These are phyloP conservation scores for Aaosphaeria pasadenensis DNA, from an alignment of 2,329 filamentous ascomycete species.

Conservation along the genomic window DNA sequence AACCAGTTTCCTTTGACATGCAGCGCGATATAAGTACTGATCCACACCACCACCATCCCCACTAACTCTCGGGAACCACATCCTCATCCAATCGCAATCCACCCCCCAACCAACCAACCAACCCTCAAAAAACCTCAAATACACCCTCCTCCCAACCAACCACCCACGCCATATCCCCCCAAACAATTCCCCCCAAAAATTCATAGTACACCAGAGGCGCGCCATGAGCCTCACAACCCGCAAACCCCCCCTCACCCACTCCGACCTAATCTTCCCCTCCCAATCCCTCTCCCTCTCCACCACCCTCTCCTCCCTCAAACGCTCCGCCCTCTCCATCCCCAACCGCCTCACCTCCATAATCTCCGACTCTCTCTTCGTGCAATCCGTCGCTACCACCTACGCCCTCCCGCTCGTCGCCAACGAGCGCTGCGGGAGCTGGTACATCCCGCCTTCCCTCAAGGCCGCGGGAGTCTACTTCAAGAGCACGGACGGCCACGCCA, in stretches of 20 bases:
- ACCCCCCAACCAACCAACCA: no score
- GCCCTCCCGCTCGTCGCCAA: conserved; percentile 78
- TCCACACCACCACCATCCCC: no score
- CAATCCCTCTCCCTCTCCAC: conserved; percentile 64
- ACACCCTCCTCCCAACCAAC: no score
- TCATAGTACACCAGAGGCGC: no score
- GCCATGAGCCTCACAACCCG: no score
- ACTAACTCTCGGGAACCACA: no score
- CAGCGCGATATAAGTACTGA: no score
- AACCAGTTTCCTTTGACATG: no score
- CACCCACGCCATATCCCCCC: no score
- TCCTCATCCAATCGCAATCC: no score
- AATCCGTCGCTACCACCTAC: conserved; percentile 55
- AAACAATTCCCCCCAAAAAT: no score
- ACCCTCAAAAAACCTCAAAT: no score
- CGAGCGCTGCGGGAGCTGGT: conserved; percentile 95
- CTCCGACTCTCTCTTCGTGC: conserved; percentile 73
- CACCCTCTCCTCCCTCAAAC: conserved; percentile 68
- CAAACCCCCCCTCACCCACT: neutral
- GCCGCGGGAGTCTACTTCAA: conserved; percentile 87
- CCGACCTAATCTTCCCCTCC: conserved; percentile 53
- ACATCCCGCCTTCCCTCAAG: conserved; percentile 67
- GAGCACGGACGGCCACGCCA: conserved; percentile 90
- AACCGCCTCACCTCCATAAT: conserved; percentile 81
- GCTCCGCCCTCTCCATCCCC: conserved; percentile 70